phyloP scores from a whole-genome alignment of 441 rosid species.

The Syzygium syzygioides region DNA sequence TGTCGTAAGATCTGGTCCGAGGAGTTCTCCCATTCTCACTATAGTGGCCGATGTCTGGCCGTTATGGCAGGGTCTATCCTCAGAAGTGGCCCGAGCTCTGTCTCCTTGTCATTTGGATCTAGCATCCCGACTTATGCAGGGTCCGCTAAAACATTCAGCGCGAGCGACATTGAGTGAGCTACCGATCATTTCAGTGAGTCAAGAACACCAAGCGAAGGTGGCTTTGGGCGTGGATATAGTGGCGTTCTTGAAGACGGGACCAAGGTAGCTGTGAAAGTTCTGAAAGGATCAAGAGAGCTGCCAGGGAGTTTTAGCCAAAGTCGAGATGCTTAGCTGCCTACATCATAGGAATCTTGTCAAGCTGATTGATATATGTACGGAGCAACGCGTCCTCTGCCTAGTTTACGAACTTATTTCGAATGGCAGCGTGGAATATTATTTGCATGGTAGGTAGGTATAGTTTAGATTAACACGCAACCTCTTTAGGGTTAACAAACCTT shows the following conservation, averaged over 20 bases:
- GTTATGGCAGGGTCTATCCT: conserved; percentile 53
- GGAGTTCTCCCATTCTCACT: no score
- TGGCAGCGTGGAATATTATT: conserved; percentile 92
- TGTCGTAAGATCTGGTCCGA: no score
- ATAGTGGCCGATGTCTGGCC: conserved; percentile 1
- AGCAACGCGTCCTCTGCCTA: conserved; percentile 72
- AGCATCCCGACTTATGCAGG: conserved; percentile 69
- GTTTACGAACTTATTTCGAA: conserved; percentile 88
- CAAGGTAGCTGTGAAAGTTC: conserved; percentile 73
- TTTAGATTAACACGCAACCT: neutral
- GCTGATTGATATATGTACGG: conserved; percentile 84
- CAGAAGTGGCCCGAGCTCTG: conserved; percentile 63
- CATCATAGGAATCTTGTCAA: conserved; percentile 92
- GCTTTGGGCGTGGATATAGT: conserved; percentile 73
- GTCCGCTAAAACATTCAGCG: conserved; percentile 77
- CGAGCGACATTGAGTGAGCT: conserved; percentile 66
- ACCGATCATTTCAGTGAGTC: conserved; percentile 60
- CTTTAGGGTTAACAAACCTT: no score
- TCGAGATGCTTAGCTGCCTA: conserved; percentile 94
- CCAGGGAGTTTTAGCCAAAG: conserved; percentile 84
- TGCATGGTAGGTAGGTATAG: conserved; percentile 50
- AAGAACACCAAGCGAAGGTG: conserved; percentile 85
- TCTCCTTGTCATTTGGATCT: conserved; percentile 77
- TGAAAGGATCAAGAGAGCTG: conserved; percentile 50
- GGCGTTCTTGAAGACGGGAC: conserved; percentile 82